phyloP scores from a whole-genome alignment of 345 rosid species.

The Corymbia maculata region DNA sequence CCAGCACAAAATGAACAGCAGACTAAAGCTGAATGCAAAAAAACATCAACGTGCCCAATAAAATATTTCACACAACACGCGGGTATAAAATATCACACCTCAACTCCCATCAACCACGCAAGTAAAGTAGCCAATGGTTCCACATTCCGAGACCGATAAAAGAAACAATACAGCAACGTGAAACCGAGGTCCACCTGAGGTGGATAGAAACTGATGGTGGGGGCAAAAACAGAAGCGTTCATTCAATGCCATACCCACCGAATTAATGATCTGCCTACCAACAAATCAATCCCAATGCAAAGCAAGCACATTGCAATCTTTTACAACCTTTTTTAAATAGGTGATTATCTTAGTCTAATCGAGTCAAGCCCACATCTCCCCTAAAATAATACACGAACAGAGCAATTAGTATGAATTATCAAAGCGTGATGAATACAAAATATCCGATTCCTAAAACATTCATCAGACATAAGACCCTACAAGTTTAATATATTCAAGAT shows the following conservation, averaged over 20 bases:
- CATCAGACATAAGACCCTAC: not conserved
- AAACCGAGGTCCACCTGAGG: not conserved
- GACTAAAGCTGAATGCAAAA: not conserved
- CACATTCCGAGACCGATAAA: not conserved
- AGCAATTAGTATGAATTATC: not conserved
- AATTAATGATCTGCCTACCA: not conserved
- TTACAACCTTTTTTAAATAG: not conserved
- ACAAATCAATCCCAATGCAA: not conserved
- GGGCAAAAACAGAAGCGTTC: not conserved
- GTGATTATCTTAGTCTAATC: not conserved
- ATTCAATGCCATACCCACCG: not conserved
- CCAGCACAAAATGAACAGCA: not conserved
- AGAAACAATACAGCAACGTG: not conserved
- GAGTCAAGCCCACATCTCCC: not conserved
- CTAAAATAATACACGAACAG: not conserved
- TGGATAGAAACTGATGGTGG: not conserved
- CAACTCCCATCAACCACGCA: not conserved
- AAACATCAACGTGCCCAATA: not conserved
- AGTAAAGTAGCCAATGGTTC: not conserved
- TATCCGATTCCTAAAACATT: not conserved
- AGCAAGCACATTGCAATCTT: not conserved
- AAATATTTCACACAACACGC: not conserved
- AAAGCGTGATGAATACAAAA: not conserved
- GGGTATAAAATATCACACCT: not conserved
- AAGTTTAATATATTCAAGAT: not conserved